Conservation (phyloP, 2,329 filamentous ascomycete genomes). For the Clarireedia sp. region DNA sequence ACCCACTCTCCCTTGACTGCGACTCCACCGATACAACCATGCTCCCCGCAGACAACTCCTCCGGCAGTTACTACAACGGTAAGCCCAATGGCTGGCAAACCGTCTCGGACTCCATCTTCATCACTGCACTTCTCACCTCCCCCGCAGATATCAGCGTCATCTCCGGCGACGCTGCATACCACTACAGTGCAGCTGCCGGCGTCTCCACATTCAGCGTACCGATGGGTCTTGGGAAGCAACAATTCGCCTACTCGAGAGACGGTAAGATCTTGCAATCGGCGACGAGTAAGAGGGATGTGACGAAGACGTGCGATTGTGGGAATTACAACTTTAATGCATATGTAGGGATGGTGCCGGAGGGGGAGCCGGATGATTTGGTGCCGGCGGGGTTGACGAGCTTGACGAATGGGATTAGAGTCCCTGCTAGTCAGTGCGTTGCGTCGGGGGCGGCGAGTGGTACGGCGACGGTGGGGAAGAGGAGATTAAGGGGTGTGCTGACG, state of each 20-base stretch:
- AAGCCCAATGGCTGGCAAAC: slow-evolving; percentile 7
- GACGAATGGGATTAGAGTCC: neutral
- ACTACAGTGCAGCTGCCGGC: neutral
- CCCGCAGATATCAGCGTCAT: neutral
- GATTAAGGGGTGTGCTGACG: neutral
- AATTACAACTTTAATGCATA: slow-evolving; percentile 10
- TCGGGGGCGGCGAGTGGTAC: too few relatives aligned
- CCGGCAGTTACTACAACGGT: neutral
- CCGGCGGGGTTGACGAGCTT: neutral
- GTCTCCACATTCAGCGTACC: neutral
- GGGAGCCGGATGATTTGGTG: neutral
- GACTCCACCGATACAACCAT: slow-evolving; percentile 6
- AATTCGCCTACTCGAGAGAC: neutral
- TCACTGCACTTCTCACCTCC: neutral
- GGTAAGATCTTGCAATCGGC: neutral
- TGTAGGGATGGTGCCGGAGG: neutral
- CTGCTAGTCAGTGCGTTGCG: neutral
- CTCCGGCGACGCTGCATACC: neutral
- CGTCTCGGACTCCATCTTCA: neutral
- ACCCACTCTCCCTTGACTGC: neutral
- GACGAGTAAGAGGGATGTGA: neutral
- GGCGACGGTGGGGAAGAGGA: neutral
- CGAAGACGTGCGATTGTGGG: neutral
- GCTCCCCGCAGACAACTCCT: neutral
- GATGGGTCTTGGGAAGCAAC: neutral